A percentile compares a stretch with the other conserved stretches of the same genome.
Evolutionary conservation across 2,329 filamentous ascomycete species (phyloP).

Genomic region (Ilyonectria sp.): DNA sequence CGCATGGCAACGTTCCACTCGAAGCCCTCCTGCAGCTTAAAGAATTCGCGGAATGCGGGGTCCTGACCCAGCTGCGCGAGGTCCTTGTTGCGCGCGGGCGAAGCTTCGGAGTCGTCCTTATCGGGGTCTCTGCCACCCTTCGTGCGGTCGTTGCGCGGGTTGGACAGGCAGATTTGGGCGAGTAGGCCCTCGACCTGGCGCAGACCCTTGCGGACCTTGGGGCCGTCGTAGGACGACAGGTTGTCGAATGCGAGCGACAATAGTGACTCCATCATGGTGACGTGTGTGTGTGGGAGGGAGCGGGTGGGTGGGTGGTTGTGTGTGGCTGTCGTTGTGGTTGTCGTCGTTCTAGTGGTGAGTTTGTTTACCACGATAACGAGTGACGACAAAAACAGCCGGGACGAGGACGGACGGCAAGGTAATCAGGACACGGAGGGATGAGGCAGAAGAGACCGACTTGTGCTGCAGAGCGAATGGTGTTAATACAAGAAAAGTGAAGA

Average conservation of each 20-base stretch:
- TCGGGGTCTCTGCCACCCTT: slow-evolving; percentile 43
- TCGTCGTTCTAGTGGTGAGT: slow-evolving; percentile 25
- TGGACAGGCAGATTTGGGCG: slow-evolving; percentile 91
- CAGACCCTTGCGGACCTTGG: slow-evolving; percentile 93
- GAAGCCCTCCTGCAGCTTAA: slow-evolving; percentile 96
- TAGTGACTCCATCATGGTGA: slow-evolving; percentile 83
- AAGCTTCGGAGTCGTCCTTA: slow-evolving; percentile 57
- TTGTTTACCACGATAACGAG: slow-evolving; percentile 31
- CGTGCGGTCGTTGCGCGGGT: slow-evolving; percentile 46
- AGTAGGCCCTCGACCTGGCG: slow-evolving; percentile 94
- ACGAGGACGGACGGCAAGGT: slow-evolving; percentile 2
- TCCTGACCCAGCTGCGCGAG: slow-evolving; percentile 82
- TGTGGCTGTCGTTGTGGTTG: slow-evolving; percentile 37
- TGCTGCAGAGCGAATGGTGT: slow-evolving; percentile 24
- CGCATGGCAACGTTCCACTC: slow-evolving; percentile 97
- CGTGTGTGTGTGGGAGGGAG: slow-evolving; percentile 3
- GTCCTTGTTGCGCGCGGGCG: slow-evolving; percentile 67
- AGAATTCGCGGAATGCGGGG: slow-evolving; percentile 94
- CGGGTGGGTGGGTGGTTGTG: slow-evolving; percentile 29
- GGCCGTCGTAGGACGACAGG: slow-evolving; percentile 90
- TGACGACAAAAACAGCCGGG: slow-evolving; percentile 28
- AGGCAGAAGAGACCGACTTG: slow-evolving; percentile 24
- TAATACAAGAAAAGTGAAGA: slow-evolving; percentile 35
- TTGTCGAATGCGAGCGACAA: slow-evolving; percentile 96
- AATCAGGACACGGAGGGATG: slow-evolving; percentile 10